Percentiles rank a stretch among this genome's conserved stretches.
Conservation (phyloP, 2,329 filamentous ascomycete species). For the Erysiphe pulchra region DNA sequence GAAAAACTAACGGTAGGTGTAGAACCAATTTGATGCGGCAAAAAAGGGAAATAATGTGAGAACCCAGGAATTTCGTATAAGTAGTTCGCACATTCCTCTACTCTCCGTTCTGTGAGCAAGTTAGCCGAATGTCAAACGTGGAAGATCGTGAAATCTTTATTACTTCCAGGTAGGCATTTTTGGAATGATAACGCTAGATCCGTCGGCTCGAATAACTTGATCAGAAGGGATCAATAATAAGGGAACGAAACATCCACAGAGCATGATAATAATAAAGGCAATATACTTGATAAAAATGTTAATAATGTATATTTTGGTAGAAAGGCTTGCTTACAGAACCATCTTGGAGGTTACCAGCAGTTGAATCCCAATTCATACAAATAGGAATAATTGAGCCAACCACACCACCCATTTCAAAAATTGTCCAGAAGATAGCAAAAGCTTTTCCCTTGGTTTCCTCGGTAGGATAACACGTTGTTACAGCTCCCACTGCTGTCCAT, state of each 20-base stretch:
- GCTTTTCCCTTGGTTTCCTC: conserved; percentile 67
- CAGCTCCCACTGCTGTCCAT: conserved; percentile 62
- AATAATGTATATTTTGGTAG: conserved; percentile 29
- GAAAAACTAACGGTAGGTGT: conserved; percentile 30
- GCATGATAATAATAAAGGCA: conserved; percentile 66
- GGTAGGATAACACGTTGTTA: conserved; percentile 73
- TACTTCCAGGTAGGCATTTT: conserved; percentile 67
- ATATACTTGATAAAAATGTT: conserved; percentile 48
- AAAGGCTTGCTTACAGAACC: conserved; percentile 30
- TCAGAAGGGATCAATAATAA: conserved; percentile 46
- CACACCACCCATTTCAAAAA: conserved; percentile 79
- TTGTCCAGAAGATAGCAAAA: conserved; percentile 82
- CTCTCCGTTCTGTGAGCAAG: conserved; percentile 27
- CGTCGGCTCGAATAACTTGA: conserved; percentile 49
- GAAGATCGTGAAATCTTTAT: neutral
- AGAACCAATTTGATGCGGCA: conserved; percentile 56
- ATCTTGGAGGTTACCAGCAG: neutral
- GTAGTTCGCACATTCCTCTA: conserved; percentile 45
- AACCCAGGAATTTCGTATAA: conserved; percentile 46
- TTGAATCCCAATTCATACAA: neutral
- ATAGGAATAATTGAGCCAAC: conserved; percentile 32
- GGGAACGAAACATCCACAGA: conserved; percentile 41
- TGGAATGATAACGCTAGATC: conserved; percentile 61
- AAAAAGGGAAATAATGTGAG: conserved; percentile 61
- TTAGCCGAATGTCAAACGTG: neutral